These are phyloP conservation scores for Chrysoporthe deuterocubensis DNA, from an alignment of 2,329 filamentous ascomycete species.

Conservation along the genomic window DNA sequence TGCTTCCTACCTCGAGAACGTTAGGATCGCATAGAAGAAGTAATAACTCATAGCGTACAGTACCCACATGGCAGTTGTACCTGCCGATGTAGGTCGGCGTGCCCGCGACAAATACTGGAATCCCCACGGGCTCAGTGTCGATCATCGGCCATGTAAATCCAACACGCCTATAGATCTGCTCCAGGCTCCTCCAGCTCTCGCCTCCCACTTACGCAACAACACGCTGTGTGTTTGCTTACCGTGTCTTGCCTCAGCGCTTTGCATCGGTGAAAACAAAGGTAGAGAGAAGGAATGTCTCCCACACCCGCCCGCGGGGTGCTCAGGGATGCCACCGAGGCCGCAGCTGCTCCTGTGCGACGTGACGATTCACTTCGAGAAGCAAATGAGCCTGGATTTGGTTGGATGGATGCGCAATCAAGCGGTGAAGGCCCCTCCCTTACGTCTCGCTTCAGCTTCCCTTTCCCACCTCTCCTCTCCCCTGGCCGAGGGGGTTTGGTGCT, in stretches of 20 bases:
- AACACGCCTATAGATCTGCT: neutral
- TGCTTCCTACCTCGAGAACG: neutral
- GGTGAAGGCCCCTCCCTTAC: constrained; percentile 24
- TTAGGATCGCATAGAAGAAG: neutral
- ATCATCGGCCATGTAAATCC: neutral
- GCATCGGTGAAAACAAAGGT: neutral
- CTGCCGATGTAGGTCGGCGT: neutral
- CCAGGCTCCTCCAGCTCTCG: neutral
- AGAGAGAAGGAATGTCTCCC: neutral
- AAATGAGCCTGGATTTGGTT: constrained; percentile 7
- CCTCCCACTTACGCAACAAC: neutral
- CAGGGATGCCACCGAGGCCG: neutral
- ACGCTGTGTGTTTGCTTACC: constrained; percentile 12
- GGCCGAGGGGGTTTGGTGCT: neutral
- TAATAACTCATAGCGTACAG: neutral
- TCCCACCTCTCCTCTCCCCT: neutral
- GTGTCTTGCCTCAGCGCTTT: constrained; percentile 4
- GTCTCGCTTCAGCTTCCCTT: constrained; percentile 12
- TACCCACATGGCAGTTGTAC: neutral
- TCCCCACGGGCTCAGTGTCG: neutral
- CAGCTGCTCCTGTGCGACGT: constrained; percentile 21
- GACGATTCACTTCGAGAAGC: constrained; percentile 25
- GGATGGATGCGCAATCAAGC: constrained; percentile 11
- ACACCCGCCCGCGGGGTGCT: too few species aligned
- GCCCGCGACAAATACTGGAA: neutral